Evolutionary conservation across 805 yeast species (phyloP).

Genomic region (Wickerhamiella sergipiensis): DNA sequence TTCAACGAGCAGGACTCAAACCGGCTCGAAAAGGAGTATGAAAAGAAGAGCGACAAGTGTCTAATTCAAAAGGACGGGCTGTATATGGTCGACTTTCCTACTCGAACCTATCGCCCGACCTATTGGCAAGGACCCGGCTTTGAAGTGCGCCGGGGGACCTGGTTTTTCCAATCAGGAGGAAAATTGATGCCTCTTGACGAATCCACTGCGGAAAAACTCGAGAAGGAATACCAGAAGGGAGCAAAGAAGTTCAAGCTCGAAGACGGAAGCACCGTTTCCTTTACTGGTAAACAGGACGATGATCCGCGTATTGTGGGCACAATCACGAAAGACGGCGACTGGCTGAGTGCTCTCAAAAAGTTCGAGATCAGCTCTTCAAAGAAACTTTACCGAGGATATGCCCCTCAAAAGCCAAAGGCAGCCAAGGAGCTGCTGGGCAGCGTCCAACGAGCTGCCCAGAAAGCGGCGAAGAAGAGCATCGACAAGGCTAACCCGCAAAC

Average conservation of each 20-base stretch:
- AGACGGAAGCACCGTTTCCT: neutral
- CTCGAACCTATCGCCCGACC: slow-evolving; percentile 46
- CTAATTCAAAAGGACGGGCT: slow-evolving; percentile 72
- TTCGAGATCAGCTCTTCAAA: neutral
- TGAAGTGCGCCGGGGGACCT: slow-evolving; percentile 70
- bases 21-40: slow-evolving; percentile 41
- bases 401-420: slow-evolving; percentile 1
- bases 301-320: neutral
- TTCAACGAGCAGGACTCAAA: slow-evolving; percentile 52
- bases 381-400: slow-evolving; percentile 1
- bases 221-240: slow-evolving; percentile 34
- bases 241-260: neutral
- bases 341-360: slow-evolving; percentile 20
- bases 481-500: neutral
- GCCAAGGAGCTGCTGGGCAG: neutral
- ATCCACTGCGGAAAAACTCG: slow-evolving; percentile 42
- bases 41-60: slow-evolving; percentile 20
- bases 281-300: neutral
- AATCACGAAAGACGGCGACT: neutral
- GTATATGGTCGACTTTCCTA: slow-evolving; percentile 52
- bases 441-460: neutral
- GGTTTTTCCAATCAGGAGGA: slow-evolving; percentile 51
- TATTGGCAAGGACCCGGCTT: slow-evolving; percentile 85
- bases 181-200: slow-evolving; percentile 36
- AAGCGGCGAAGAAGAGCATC: neutral